Evolutionary conservation across 2,329 filamentous ascomycete genomes (phyloP), one percentile per base, ranked within the genome.

Genomic region (Pseudogymnoascus sp.): DNA sequence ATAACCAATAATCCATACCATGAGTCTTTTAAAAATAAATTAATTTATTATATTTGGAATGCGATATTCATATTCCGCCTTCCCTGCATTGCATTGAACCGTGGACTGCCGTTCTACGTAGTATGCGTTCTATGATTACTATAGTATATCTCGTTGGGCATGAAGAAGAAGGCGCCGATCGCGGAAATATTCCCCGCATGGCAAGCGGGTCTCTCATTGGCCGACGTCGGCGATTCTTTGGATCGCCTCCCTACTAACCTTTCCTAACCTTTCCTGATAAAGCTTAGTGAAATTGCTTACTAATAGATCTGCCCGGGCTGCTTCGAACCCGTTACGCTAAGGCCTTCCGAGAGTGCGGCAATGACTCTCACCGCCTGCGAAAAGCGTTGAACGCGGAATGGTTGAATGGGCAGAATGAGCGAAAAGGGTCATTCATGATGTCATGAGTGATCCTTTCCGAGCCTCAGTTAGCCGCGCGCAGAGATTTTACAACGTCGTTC

Each of bases 181-280:
- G 48, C 48, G 48, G 48, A 55, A 52, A 55, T 21, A 55, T 55
- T 55, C 48, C 48, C 48, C 29, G 48, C n/a, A 18, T 33, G 8
- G 4, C 6, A 18, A 18, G 9, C 27, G 5, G 5, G n/a, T 33
- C n/a, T 3, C 4, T 31, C 2, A 55, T 55, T 55, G 48, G 48
- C 48, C 33, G 27, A 9, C 2, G n/a, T 18, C 7, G 8, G 27
- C 48, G 48, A 21, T 21, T 33, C 29, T 29, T 13, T 55, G 27
- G 48, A 33, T 33, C 48, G 9, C 25, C 13, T 29, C 9, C 45
- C 42, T 48, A 27, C 39, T 27, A 13, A 36, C 12, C n/a, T 25
- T 18, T 45, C 12, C 21, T 13, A 7, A 5, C 15, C 48, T 55
- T 33, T 7, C 48, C 15, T 10, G 5, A 55, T 55, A 8, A 7